Base-by-base conservation (phyloP, 306 rosid species). In the Sindora glabra region DNA sequence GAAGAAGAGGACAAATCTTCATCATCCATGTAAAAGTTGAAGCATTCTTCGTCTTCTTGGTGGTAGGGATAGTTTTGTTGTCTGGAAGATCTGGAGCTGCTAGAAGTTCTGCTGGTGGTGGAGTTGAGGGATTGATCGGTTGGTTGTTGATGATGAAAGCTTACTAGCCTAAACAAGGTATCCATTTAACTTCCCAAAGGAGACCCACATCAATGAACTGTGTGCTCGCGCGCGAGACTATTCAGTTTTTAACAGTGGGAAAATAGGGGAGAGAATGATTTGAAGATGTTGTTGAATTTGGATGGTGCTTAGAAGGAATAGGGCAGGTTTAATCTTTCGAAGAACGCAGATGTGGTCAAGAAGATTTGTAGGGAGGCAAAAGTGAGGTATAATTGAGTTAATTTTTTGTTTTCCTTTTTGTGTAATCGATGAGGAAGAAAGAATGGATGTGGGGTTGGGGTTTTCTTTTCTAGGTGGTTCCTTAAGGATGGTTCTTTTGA, bases 1-100 rank as follows among this genome's bases (percentile, higher is more conserved):
- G 98, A 81, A 69, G 95, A 79, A 24, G 98, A 83, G 74, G 95
- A 85, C 24, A 85, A 72, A 77, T 88, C 95, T 81, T 86, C 95
- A 61, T 92, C 96, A 86, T 88, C 98, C 98, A 88, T 92, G 94
- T 83, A 88, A 80, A 83, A 72, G 83, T 79, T 79, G 95, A 88
- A 88, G 96, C 98, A 92, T 92, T 88, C 96, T 88, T 90, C 82
- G 57, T 77, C 80, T n/a, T n/a, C n/a, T 47, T 68, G 69, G 2
- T 77, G 85, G 42, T 56, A 52, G 63, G 46, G 54, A 57, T 68
- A 52, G 72, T 69, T 81, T 29, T 80, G n/a, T n/a, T n/a, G 81
- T 48, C 45, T 72, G n/a, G 86, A 87, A 62, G 95, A 88, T 67
- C 76, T 70, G 13, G 96, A 85, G 86, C 82, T 79, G 77, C 79